These are phyloP conservation scores for Alternaria gansuensis DNA, from an alignment of 2,329 filamentous ascomycete genomes.

Conservation along the genomic window DNA sequence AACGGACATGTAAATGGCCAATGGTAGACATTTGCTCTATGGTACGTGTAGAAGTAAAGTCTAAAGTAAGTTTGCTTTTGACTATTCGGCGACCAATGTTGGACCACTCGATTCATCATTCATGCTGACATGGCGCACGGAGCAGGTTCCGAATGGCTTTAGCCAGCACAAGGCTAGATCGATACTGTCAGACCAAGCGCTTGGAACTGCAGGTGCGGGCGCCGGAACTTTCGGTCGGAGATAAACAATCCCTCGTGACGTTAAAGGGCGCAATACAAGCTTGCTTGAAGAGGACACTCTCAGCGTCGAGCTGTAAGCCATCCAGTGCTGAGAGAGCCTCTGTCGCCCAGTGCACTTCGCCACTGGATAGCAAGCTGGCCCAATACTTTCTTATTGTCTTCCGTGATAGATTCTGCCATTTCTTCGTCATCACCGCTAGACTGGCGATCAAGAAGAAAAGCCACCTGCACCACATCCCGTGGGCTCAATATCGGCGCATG, in stretches of 20 bases:
- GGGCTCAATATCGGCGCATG: slow-evolving; percentile 63
- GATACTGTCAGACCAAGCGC: slow-evolving; percentile 7
- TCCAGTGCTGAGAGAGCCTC: slow-evolving; percentile 86
- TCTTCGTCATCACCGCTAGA: slow-evolving; percentile 55
- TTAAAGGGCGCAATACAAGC: slow-evolving; percentile 8
- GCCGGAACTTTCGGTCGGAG: slow-evolving; percentile 13
- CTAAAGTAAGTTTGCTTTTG: slow-evolving; percentile 9
- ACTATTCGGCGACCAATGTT: neutral
- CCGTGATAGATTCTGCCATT: slow-evolving; percentile 46
- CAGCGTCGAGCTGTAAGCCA: slow-evolving; percentile 65
- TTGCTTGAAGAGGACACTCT: slow-evolving; percentile 22
- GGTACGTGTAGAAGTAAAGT: neutral
- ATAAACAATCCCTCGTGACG: slow-evolving; percentile 4
- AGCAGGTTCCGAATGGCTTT: slow-evolving; percentile 9
- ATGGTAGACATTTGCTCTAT: slow-evolving; percentile 1
- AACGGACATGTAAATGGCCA: neutral
- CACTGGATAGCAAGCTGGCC: slow-evolving; percentile 87
- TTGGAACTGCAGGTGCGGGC: slow-evolving; percentile 18
- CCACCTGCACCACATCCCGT: slow-evolving; percentile 71
- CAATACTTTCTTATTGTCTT: slow-evolving; percentile 67
- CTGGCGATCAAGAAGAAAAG: slow-evolving; percentile 68
- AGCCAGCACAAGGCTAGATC: slow-evolving; percentile 8
- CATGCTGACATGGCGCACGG: slow-evolving; percentile 4
- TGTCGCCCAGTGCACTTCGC: slow-evolving; percentile 88
- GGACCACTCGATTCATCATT: slow-evolving; percentile 12